These are phyloP conservation scores for Aspergillus versicolor DNA, from an alignment of 2,329 filamentous ascomycete genomes.

Conservation along the genomic window DNA sequence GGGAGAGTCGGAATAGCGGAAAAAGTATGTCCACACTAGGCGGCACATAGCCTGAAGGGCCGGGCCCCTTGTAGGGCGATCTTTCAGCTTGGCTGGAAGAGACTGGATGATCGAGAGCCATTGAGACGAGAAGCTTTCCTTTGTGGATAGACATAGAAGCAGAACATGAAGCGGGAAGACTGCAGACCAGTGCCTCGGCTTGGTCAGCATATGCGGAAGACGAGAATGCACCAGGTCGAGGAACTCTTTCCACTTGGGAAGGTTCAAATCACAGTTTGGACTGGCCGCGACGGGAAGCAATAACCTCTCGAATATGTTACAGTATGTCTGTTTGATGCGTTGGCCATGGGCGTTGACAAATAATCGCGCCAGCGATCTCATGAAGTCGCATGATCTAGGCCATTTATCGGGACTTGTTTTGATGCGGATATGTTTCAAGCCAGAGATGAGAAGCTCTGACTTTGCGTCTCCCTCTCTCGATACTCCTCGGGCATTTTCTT, in stretches of 20 bases:
- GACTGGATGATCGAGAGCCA: slow-evolving; percentile 81
- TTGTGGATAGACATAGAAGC: slow-evolving; percentile 81
- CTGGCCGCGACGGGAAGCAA: slow-evolving; percentile 83
- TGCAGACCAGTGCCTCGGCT: slow-evolving; percentile 87
- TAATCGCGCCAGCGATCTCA: slow-evolving; percentile 75
- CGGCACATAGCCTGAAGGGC: slow-evolving; percentile 88
- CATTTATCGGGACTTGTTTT: slow-evolving; percentile 72
- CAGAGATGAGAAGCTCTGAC: slow-evolving; percentile 81
- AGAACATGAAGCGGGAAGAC: slow-evolving; percentile 87
- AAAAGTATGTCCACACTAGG: slow-evolving; percentile 91
- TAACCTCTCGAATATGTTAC: slow-evolving; percentile 83
- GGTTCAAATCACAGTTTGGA: slow-evolving; percentile 72
- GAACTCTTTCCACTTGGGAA: slow-evolving; percentile 84
- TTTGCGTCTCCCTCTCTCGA: slow-evolving; percentile 70
- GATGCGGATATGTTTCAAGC: slow-evolving; percentile 86
- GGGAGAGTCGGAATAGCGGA: slow-evolving; percentile 72
- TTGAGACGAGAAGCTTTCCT: slow-evolving; percentile 78
- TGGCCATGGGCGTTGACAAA: slow-evolving; percentile 85
- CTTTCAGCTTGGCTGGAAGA: slow-evolving; percentile 79
- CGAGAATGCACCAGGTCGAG: slow-evolving; percentile 75
- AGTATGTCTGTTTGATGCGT: slow-evolving; percentile 90
- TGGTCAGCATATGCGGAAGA: slow-evolving; percentile 79
- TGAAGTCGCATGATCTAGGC: slow-evolving; percentile 85
- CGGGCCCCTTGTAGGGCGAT: slow-evolving; percentile 72
- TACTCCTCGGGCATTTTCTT: slow-evolving; percentile 54